phyloP scores from a whole-genome alignment of 139 green algal genomes.

The Auxenochlorella pyrenoidosa region DNA sequence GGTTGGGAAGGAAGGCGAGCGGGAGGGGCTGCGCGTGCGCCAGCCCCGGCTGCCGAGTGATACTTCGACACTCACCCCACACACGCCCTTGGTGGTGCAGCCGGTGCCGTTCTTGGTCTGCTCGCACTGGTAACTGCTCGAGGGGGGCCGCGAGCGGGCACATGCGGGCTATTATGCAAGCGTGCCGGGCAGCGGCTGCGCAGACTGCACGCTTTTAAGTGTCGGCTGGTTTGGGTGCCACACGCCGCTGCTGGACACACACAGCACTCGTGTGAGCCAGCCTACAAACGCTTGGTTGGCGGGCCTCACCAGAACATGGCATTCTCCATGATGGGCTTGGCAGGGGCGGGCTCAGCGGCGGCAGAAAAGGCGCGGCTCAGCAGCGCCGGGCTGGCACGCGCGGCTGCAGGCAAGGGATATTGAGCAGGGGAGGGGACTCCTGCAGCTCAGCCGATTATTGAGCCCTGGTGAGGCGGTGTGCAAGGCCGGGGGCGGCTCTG shows the following conservation, averaged over 20 bases:
- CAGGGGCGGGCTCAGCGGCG: neutral
- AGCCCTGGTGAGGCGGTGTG: neutral
- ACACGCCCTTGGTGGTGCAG: conserved; percentile 66
- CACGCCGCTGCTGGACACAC: too few relatives aligned
- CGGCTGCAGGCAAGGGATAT: neutral
- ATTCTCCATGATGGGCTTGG: conserved; percentile 11
- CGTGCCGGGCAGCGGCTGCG: too few relatives aligned
- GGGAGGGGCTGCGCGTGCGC: neutral
- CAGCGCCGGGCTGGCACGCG: neutral
- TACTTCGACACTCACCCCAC: conserved; percentile 7
- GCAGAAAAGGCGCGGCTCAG: neutral
- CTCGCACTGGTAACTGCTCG: conserved; percentile 60
- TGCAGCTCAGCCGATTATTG: neutral
- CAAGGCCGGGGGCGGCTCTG: neutral
- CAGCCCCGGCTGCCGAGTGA: neutral
- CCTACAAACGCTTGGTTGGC: too few relatives aligned
- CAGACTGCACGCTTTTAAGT: too few relatives aligned
- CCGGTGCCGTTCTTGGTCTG: conserved; percentile 68
- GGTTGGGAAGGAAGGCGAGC: too few relatives aligned
- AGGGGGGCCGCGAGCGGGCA: too few relatives aligned
- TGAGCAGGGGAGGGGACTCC: neutral
- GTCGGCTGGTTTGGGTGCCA: too few relatives aligned
- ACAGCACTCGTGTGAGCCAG: too few relatives aligned
- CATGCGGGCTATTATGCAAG: too few relatives aligned
- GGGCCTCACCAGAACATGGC: conserved; percentile 52